Base-by-base conservation (phyloP, 2,329 filamentous ascomycete genomes). In the Monilinia fructigena region DNA sequence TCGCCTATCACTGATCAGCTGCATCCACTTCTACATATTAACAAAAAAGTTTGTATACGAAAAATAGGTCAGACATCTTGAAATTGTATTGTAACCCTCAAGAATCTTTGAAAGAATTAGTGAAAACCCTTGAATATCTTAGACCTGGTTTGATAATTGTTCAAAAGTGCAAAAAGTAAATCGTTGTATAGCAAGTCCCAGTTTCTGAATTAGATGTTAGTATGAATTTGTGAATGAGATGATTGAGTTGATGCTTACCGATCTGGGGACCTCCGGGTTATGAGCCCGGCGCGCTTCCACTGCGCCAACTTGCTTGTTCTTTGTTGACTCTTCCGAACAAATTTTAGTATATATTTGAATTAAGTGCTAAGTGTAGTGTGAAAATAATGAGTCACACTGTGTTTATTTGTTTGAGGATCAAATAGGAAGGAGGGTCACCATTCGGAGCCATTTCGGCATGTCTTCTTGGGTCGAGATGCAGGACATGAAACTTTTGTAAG, bases 221-320 rank as follows among this genome's bases (percentile, higher is more conserved):
- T 18, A 31, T 18, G 31, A 12, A 31, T 53, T 2, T 14, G 0
- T 2, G 14, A 35, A 20, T 54, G 1, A 8, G 10, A 3, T 31
- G 12, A 8, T 45, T 4, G n/a, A 8, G 23, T 23, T 6, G 23
- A 50, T 35, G 52, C 28, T 54, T 35, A 35, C 75, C 75, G 75
- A 76, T 77, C 75, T 68, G 71, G 73, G 71, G 75, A 71, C 75
- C 75, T 76, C 75, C 74, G 75, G 75, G 75, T 76, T 76, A 76
- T 76, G 75, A 76, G 75, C 75, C 75, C 74, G 75, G 75, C 68
- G 67, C 75, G 75, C 75, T 76, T 76, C 75, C 74, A 70, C 75
- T 76, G 56, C 56, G 56, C 56, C 56, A 59, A 59, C 56, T 60
- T 60, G 56, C 56, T 48, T 38, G 7, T 23, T 18, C 0, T 23